A percentile compares a stretch with the other conserved stretches of the same genome.
phyloP scores from a whole-genome alignment of 176 grass and related monocot species.

The Otatea glauca region DNA sequence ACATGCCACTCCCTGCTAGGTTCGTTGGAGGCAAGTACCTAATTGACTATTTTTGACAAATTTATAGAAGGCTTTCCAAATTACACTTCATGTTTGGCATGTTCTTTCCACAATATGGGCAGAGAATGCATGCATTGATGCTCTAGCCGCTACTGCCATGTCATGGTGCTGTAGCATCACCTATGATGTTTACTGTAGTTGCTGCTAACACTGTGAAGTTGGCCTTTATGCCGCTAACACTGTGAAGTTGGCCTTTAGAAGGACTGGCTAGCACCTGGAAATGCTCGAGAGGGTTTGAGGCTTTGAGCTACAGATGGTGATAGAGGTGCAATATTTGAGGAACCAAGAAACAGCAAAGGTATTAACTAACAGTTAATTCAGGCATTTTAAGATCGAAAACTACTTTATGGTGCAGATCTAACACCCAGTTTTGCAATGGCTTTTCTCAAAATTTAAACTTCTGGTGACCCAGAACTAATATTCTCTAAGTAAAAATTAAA shows the following conservation, averaged over 20 bases:
- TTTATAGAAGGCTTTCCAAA: not conserved
- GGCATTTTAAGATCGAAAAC: not conserved
- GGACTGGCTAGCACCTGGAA: not conserved
- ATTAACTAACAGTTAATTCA: slow-evolving; percentile 10
- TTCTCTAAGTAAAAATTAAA: not conserved
- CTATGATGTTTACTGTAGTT: not conserved
- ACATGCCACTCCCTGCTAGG: not conserved
- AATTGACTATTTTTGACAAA: not conserved
- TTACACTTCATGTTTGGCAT: not conserved
- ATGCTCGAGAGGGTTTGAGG: slow-evolving; percentile 1
- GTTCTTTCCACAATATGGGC: not conserved
- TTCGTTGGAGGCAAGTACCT: not conserved
- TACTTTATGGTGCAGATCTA: slow-evolving; percentile 11
- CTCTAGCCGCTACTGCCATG: not conserved
- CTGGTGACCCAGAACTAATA: not conserved
- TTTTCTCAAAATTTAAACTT: not conserved
- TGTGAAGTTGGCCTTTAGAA: not conserved
- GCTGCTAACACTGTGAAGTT: not conserved
- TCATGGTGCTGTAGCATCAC: not conserved
- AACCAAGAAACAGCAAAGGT: slow-evolving; percentile 11
- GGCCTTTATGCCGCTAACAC: not conserved
- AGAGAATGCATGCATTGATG: not conserved
- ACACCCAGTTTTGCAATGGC: not conserved
- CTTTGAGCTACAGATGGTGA: slow-evolving; percentile 24
- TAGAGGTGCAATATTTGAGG: slow-evolving; percentile 7